Conservation (phyloP, 768 basidiomycete genomes). For the Cubamyces lactineus region DNA sequence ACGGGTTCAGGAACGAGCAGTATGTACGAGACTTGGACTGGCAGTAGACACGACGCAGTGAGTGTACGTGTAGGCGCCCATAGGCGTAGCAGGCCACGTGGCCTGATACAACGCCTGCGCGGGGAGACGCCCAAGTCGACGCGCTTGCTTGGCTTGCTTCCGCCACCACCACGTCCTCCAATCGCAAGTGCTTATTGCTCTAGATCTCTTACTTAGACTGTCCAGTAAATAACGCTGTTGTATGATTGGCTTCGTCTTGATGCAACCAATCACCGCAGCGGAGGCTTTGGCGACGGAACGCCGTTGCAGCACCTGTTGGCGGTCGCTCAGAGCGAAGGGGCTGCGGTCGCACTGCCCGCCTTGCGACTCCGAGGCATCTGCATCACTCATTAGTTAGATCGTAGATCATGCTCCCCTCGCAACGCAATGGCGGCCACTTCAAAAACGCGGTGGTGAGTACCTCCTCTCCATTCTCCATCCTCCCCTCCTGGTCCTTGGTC, state of each 20-base stretch:
- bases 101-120: neutral
- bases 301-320: neutral
- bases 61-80: slow-evolving; percentile 16
- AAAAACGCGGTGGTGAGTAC: slow-evolving; percentile 15
- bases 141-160: slow-evolving; percentile 1
- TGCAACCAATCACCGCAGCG: neutral
- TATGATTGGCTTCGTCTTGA: neutral
- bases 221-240: neutral
- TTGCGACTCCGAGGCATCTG: slow-evolving; percentile 11
- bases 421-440: slow-evolving; percentile 12
- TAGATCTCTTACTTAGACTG: neutral
- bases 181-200: neutral
- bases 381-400: slow-evolving; percentile 17
- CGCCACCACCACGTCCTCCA: neutral
- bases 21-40: neutral
- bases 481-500: slow-evolving; percentile 4
- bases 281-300: neutral
- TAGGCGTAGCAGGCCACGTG: slow-evolving; percentile 14
- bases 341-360: slow-evolving; percentile 15
- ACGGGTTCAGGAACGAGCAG: neutral
- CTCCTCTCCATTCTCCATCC: neutral
- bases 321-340: neutral
- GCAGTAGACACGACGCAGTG: slow-evolving; percentile 2
- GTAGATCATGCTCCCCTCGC: slow-evolving; percentile 20
- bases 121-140: neutral